Percentiles rank a stretch among this genome's conserved stretches.
These are phyloP conservation scores for Mycena galopus DNA, from an alignment of 768 basidiomycete genomes.

Conservation along the genomic window DNA sequence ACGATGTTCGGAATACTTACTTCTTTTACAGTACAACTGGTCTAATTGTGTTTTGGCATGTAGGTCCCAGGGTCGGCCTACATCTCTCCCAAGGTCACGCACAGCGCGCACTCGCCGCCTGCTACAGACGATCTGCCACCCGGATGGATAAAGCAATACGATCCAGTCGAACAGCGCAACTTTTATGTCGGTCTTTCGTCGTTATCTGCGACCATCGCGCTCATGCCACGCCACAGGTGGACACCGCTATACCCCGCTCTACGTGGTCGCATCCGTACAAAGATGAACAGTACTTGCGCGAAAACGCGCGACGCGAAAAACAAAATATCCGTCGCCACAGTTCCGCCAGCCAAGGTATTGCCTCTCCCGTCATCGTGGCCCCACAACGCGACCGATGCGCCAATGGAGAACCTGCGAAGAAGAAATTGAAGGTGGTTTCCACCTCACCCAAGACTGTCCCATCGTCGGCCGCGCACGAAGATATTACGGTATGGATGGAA, in stretches of 20 bases:
- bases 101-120: conserved; percentile 13
- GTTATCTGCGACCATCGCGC: background rate
- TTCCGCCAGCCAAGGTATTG: conserved; percentile 34
- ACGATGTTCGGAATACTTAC: conserved; percentile 3
- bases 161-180: conserved; percentile 26
- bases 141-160: conserved; percentile 37
- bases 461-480: conserved; percentile 18
- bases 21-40: background rate
- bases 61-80: background rate
- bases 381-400: conserved; percentile 19
- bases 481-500: conserved; percentile 19
- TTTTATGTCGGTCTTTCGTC: conserved; percentile 29
- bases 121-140: conserved; percentile 27
- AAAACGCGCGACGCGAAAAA: conserved; percentile 25
- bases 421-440: conserved; percentile 13
- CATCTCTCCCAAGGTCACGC: background rate
- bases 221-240: conserved; percentile 26
- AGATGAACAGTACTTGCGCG: conserved; percentile 36
- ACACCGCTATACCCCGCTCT: conserved; percentile 29
- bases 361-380: conserved; percentile 31
- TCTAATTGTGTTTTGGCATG: background rate
- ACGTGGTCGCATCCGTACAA: conserved; percentile 35
- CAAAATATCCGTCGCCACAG: conserved; percentile 35
- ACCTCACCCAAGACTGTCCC: conserved; percentile 16
- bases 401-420: conserved; percentile 27